Evolutionary conservation across 371 early-diverging fungal species (phyloP), one percentile per base, ranked within the genome.

Genomic region (Mortierella polycephala): DNA sequence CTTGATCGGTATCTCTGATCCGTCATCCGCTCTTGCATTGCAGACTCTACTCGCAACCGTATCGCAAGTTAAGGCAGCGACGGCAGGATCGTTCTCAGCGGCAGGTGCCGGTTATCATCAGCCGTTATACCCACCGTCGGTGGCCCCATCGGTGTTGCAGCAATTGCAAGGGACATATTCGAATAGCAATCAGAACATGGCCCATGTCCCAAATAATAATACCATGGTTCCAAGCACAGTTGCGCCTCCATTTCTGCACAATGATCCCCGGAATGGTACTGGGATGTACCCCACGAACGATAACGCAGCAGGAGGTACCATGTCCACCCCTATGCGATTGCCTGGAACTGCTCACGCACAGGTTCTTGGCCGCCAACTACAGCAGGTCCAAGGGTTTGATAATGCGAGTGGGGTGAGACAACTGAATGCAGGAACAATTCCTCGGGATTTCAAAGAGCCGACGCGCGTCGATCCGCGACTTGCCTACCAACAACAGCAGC

Each of bases 201-300:
- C 67, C 44, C 56, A 59, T 67, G 55, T 47, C 60, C 64, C 64
- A 56, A 76, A 76, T 76, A 76, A 76, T 76, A 76, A 76, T 76
- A 76, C 55, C 65, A 47, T 63, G 65, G 64, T 63, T 60, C 47
- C 77, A 41, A 62, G 70, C 44, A 57, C 65, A 57, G 50, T 30
- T 64, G 61, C 71, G 55, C 49, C 70, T 23, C 49, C 60, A 12
- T 55, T 57, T 62, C 53, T 63, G 55, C 63, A 63, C 53, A 45
- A 47, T 69, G 69, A 57, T 64, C 45, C 23, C 45, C 58, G 62
- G 18, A 45, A 45, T 49, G 62, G 59, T 7, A 30, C 45, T 49
- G 40, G 69, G 21, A 23, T 42, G 30, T 60, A 39, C 55, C 49
- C 52, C 44, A 54, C 49, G 41, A 65, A 23, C 53, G n/a, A 30